Conservation (phyloP, 768 basidiomycete species). For the Chalciporus sphaerocephalus region DNA sequence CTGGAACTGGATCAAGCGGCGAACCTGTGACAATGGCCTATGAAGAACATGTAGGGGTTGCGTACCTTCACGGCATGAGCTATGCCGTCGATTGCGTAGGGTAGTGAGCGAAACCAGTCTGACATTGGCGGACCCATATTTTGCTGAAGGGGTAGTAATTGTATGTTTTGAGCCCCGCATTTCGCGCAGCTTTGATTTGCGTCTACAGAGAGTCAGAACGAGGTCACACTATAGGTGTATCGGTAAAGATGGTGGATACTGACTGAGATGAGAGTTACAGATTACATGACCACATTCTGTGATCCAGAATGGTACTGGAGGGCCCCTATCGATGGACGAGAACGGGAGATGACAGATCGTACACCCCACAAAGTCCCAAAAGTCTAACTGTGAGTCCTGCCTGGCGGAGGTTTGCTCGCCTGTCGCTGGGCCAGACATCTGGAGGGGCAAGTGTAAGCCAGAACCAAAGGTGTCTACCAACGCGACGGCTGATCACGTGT, state of each 20-base stretch:
- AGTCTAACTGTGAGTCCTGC: conserved; percentile 42
- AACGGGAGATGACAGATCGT: conserved; percentile 68
- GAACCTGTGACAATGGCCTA: background rate
- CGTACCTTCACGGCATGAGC: conserved; percentile 65
- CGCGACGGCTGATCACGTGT: conserved; percentile 24
- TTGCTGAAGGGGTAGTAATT: conserved; percentile 67
- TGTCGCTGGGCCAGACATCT: conserved; percentile 13
- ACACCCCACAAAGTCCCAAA: conserved; percentile 81
- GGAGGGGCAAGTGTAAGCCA: too few species aligned
- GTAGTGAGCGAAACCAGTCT: conserved; percentile 70
- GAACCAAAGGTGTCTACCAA: too few species aligned
- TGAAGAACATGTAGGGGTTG: background rate
- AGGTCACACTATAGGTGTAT: background rate
- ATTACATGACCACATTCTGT: conserved; percentile 85
- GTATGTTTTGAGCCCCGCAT: conserved; percentile 60
- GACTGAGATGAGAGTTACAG: conserved; percentile 84
- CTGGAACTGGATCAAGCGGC: conserved; percentile 56
- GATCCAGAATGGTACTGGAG: conserved; percentile 76
- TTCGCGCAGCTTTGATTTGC: conserved; percentile 70
- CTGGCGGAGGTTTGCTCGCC: conserved; percentile 1
- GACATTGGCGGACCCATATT: conserved; percentile 81
- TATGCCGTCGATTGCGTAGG: conserved; percentile 56
- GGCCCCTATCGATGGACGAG: conserved; percentile 42
- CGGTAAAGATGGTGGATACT: conserved; percentile 13
- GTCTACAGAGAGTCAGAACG: conserved; percentile 37